These are phyloP conservation scores for Begonia masoniana DNA, from an alignment of 306 rosid genomes.

Conservation along the genomic window DNA sequence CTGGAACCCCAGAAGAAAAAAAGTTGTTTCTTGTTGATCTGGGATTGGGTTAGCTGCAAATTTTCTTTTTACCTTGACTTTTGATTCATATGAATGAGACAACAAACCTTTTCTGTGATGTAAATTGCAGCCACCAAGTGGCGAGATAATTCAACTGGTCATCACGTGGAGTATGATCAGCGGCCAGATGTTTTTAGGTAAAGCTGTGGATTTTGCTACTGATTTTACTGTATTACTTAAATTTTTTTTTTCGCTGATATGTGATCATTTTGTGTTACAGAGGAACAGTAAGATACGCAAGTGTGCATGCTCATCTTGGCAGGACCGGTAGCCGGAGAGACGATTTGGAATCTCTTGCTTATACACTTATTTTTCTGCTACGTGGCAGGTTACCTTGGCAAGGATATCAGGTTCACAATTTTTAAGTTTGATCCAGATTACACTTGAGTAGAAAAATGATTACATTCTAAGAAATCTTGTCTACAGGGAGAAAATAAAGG, in stretches of 20 bases:
- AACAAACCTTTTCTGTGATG: no score
- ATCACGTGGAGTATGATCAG: conserved; percentile 40
- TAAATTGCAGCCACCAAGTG: conserved; percentile 24
- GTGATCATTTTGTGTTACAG: conserved; percentile 18
- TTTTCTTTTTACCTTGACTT: neutral
- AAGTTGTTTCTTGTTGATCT: conserved; percentile 43
- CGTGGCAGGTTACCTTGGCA: conserved; percentile 93
- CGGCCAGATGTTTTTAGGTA: conserved; percentile 42
- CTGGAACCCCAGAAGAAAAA: conserved; percentile 33
- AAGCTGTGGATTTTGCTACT: conserved; percentile 2
- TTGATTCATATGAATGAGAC: neutral
- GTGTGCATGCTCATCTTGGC: conserved; percentile 92
- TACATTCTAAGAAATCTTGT: neutral
- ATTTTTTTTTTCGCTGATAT: neutral
- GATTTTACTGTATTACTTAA: neutral
- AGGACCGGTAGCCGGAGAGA: conserved; percentile 88
- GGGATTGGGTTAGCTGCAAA: conserved; percentile 25
- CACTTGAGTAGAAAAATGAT: conserved; percentile 1
- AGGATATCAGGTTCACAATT: conserved; percentile 61
- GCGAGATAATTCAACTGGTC: conserved; percentile 34
- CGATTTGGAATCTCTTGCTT: conserved; percentile 91
- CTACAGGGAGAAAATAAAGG: conserved; percentile 86
- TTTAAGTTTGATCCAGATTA: conserved; percentile 1
- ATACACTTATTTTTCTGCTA: conserved; percentile 75
- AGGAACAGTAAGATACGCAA: conserved; percentile 82